phyloP scores from a whole-genome alignment of 441 rosid genomes.

The Adansonia madagascariensis region DNA sequence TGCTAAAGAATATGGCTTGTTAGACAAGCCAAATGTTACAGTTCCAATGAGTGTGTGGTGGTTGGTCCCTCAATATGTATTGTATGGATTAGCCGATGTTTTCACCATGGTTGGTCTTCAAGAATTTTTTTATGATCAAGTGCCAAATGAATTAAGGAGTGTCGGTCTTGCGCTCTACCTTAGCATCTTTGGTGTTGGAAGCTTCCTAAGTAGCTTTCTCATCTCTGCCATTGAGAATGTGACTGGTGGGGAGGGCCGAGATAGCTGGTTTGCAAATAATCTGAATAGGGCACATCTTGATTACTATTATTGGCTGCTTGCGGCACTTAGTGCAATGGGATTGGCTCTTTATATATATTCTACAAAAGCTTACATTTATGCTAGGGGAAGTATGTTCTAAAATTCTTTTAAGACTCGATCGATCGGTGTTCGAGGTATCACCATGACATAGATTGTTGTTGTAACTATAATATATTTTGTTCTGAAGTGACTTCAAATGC shows the following conservation, averaged over 20 bases:
- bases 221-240: conserved; percentile 50
- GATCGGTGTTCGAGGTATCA: not conserved
- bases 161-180: conserved; percentile 53
- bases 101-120: conserved; percentile 69
- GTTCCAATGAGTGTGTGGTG: conserved; percentile 77
- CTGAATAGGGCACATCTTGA: conserved; percentile 65
- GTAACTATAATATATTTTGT: not conserved
- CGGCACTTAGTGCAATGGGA: conserved; percentile 48
- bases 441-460: not conserved
- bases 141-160: conserved; percentile 61
- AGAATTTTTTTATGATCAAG: conserved; percentile 75
- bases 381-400: conserved; percentile 42
- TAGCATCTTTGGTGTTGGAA: conserved; percentile 34
- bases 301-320: conserved; percentile 71
- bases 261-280: conserved; percentile 65
- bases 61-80: conserved; percentile 65
- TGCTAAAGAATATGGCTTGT: conserved; percentile 45
- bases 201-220: conserved; percentile 64
- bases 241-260: conserved; percentile 46
- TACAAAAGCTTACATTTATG: conserved; percentile 54
- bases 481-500: not conserved
- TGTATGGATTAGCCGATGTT: conserved; percentile 56
- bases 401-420: not conserved
- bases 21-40: conserved; percentile 49
- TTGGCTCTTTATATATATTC: conserved; percentile 45